Percentiles rank a stretch among this genome's conserved stretches.
These are phyloP conservation scores for Phytophthora pluvialis DNA, from an alignment of 352 stramenopile genomes.

Conservation along the genomic window DNA sequence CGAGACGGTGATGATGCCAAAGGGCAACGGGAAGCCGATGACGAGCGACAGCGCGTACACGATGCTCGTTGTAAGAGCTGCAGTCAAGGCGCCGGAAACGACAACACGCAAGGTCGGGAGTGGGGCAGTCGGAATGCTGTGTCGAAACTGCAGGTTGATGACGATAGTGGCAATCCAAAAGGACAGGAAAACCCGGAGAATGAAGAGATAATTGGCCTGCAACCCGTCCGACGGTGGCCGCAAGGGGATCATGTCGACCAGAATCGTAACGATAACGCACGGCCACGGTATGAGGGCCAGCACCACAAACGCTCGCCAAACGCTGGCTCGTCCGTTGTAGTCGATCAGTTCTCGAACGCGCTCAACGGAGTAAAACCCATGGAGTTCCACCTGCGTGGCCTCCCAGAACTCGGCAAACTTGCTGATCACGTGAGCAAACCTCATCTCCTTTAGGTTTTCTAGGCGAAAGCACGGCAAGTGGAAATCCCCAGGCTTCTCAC, in stretches of 20 bases:
- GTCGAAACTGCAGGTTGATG: conserved; percentile 30
- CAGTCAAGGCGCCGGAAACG: conserved; percentile 10
- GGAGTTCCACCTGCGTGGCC: conserved; percentile 23
- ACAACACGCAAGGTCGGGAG: conserved; percentile 4
- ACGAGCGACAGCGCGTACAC: conserved; percentile 17
- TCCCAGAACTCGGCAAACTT: conserved; percentile 10
- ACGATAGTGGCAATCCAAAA: conserved; percentile 32
- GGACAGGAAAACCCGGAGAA: conserved; percentile 5
- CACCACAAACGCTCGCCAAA: conserved; percentile 1
- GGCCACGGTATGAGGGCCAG: conserved; percentile 9
- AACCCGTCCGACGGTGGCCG: background rate
- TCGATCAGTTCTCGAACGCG: conserved; percentile 4
- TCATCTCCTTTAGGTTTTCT: too few relatives aligned
- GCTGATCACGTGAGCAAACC: too few relatives aligned
- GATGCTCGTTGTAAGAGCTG: background rate
- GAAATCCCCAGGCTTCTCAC: too few relatives aligned
- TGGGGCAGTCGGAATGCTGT: conserved; percentile 25
- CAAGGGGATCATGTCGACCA: background rate
- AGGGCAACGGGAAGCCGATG: conserved; percentile 46
- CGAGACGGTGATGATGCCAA: conserved; percentile 36
- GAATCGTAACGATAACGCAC: background rate
- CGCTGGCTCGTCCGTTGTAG: conserved; percentile 1
- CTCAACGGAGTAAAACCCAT: conserved; percentile 28
- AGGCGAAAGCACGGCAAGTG: too few relatives aligned
- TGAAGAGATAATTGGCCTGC: background rate